phyloP scores from a whole-genome alignment of 192 early-diverging fungal genomes.

The Backusella sp. region DNA sequence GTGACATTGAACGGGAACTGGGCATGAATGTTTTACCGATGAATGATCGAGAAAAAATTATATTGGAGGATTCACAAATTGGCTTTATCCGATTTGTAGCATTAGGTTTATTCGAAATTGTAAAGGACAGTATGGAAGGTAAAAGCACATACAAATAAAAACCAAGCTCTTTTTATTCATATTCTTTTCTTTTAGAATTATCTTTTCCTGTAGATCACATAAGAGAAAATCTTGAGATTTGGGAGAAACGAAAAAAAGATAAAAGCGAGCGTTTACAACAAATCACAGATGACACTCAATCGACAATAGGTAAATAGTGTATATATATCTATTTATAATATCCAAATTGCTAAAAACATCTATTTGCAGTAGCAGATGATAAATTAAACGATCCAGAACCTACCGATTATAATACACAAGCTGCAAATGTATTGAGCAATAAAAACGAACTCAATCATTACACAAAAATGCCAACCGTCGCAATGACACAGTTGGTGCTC shows the following conservation, averaged over 20 bases:
- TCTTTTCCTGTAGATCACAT: conserved; percentile 31
- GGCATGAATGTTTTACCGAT: conserved; percentile 54
- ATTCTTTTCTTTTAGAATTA: conserved; percentile 22
- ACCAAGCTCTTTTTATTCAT: background rate
- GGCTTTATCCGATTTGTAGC: conserved; percentile 53
- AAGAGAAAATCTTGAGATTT: conserved; percentile 20
- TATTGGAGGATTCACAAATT: conserved; percentile 47
- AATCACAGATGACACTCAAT: background rate
- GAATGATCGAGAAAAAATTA: conserved; percentile 49
- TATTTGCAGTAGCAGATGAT: background rate
- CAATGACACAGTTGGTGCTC: conserved; percentile 3
- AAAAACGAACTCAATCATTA: background rate
- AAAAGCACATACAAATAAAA: background rate
- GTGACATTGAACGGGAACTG: conserved; percentile 70
- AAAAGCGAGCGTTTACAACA: background rate
- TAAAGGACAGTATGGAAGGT: conserved; percentile 20
- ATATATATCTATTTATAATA: too few species aligned
- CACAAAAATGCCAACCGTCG: conserved; percentile 13
- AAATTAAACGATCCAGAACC: background rate
- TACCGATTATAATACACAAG: background rate
- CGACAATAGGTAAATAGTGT: background rate
- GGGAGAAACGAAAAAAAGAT: conserved; percentile 23
- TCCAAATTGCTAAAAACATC: too few species aligned
- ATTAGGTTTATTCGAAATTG: conserved; percentile 48
- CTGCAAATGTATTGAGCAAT: background rate